Percentiles rank a stretch among this genome's conserved stretches.
Evolutionary conservation across 441 rosid genomes (phyloP).

Genomic region (Mallotus repandus): DNA sequence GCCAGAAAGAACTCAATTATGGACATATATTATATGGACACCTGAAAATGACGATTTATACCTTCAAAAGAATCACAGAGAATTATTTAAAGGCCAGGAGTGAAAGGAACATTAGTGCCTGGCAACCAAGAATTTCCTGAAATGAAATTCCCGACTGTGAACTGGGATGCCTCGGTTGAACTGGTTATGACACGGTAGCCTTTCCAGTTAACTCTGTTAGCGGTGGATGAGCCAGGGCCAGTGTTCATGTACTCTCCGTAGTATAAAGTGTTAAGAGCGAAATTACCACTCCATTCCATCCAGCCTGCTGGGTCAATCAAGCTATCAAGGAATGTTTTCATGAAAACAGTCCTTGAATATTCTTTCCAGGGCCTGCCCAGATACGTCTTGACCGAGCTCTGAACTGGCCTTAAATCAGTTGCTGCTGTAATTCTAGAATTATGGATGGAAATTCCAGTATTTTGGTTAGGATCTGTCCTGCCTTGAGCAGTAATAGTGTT

Average conservation of each 20-base stretch:
- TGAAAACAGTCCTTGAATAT: slow-evolving; percentile 61
- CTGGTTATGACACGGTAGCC: slow-evolving; percentile 68
- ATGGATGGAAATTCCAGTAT: slow-evolving; percentile 74
- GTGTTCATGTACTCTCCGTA: slow-evolving; percentile 76
- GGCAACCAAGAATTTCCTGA: slow-evolving; percentile 78
- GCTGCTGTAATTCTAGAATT: slow-evolving; percentile 62
- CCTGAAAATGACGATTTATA: background rate
- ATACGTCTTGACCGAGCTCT: slow-evolving; percentile 44
- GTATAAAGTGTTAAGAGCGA: slow-evolving; percentile 59
- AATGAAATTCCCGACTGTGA: slow-evolving; percentile 62
- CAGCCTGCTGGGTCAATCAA: slow-evolving; percentile 66
- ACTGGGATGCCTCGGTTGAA: slow-evolving; percentile 54
- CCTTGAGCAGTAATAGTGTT: slow-evolving; percentile 73
- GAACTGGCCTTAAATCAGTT: slow-evolving; percentile 53
- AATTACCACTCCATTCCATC: slow-evolving; percentile 61
- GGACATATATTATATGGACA: background rate
- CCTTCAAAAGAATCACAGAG: background rate
- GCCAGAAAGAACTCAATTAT: background rate
- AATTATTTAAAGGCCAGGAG: slow-evolving; percentile 45
- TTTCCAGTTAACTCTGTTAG: slow-evolving; percentile 62
- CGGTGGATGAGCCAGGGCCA: slow-evolving; percentile 69
- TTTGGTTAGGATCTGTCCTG: slow-evolving; percentile 72
- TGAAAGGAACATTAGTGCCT: slow-evolving; percentile 59
- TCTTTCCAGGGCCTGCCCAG: slow-evolving; percentile 79
- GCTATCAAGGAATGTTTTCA: slow-evolving; percentile 51